Conservation (phyloP, 1,284 basidiomycete species). For the Trametes pubescens region DNA sequence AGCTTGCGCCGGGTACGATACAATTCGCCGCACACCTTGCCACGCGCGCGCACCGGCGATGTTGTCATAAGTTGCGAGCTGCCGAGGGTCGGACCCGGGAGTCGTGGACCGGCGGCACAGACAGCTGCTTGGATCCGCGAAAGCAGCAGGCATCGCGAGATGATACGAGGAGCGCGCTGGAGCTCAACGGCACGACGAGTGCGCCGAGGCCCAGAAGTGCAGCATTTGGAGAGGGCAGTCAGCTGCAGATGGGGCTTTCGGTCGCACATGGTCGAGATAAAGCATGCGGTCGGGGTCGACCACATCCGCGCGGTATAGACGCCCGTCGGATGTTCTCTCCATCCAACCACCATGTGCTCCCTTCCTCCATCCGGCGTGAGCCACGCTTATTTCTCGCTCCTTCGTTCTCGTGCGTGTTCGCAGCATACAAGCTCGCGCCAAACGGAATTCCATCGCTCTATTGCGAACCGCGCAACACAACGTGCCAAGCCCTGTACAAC, state of each 20-base stretch:
- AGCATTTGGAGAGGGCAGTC: background rate
- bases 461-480: background rate
- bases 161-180: background rate
- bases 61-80: background rate
- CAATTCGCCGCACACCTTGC: background rate
- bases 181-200: background rate
- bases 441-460: background rate
- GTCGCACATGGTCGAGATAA: conserved; percentile 18
- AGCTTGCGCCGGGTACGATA: too few relatives aligned
- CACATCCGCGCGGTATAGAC: background rate
- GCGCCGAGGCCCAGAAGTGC: background rate
- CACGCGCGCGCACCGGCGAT: background rate
- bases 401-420: background rate
- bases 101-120: conserved; percentile 3
- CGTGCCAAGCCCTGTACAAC: background rate
- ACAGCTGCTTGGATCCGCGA: background rate
- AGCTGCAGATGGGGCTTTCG: conserved; percentile 12
- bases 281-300: background rate
- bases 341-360: conserved; percentile 18
- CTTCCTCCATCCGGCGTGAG: background rate
- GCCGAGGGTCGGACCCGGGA: background rate
- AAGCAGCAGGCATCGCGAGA: background rate
- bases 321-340: conserved; percentile 13
- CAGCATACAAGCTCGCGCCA: background rate
- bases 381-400: conserved; percentile 6